phyloP scores from a whole-genome alignment of 371 early-diverging fungal genomes.

The Neoconidiobolus thromboides region DNA sequence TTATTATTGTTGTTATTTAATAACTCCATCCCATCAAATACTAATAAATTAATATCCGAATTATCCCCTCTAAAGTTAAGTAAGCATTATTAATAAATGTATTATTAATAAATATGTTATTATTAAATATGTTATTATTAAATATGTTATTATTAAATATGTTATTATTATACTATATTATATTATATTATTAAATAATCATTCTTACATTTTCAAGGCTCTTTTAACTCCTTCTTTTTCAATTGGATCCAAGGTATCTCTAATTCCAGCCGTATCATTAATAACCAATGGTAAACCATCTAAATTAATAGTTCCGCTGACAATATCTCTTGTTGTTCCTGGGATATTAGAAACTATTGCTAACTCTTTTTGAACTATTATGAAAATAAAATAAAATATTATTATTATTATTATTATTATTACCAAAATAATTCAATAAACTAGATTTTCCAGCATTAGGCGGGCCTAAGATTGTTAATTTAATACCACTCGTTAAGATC shows the following conservation, averaged over 20 bases:
- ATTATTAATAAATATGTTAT: too few species aligned
- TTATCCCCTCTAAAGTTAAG: not conserved
- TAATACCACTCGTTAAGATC: slow-evolving; percentile 48
- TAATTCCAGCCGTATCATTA: slow-evolving; percentile 61
- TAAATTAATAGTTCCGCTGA: slow-evolving; percentile 48
- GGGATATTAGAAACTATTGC: slow-evolving; percentile 64
- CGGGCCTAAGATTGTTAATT: slow-evolving; percentile 53
- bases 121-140: too few species aligned
- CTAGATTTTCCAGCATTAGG: slow-evolving; percentile 73
- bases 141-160: too few species aligned
- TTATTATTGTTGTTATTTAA: slow-evolving; percentile 7
- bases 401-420: not conserved
- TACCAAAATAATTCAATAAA: slow-evolving; percentile 43
- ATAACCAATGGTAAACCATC: slow-evolving; percentile 57
- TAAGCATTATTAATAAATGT: too few species aligned
- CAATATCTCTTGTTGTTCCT: slow-evolving; percentile 65
- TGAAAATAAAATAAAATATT: not conserved
- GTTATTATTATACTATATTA: not conserved
- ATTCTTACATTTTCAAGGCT: slow-evolving; percentile 18
- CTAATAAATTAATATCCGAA: not conserved
- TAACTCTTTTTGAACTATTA: slow-evolving; percentile 41
- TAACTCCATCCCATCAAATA: not conserved
- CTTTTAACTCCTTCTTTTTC: slow-evolving; percentile 55
- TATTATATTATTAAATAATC: not conserved
- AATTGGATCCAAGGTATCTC: slow-evolving; percentile 33